Evolutionary conservation across 306 rosid genomes (phyloP).

Genomic region (Prunus mira): DNA sequence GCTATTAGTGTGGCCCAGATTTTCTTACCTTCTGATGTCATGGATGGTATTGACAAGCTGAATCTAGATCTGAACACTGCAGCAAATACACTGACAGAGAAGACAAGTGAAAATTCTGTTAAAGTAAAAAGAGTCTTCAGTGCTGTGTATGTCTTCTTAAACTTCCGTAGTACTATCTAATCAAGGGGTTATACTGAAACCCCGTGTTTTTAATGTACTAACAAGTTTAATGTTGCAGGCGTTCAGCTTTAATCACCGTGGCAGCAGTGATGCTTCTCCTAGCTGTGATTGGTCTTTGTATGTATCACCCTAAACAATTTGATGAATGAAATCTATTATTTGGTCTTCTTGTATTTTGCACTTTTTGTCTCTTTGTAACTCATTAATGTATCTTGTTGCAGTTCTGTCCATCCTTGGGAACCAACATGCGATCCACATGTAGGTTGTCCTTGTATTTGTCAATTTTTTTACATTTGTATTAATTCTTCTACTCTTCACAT

Average conservation of each 20-base stretch:
- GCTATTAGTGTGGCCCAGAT: constrained; percentile 70
- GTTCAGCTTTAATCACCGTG: constrained; percentile 60
- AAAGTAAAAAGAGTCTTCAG: constrained; percentile 62
- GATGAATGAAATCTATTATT: constrained; percentile 3
- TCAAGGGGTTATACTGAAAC: constrained; percentile 3
- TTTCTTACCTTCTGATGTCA: constrained; percentile 73
- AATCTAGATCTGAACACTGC: constrained; percentile 70
- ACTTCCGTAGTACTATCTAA: constrained; percentile 9
- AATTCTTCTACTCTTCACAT: not conserved
- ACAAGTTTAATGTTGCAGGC: constrained; percentile 47
- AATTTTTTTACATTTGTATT: constrained; percentile 1
- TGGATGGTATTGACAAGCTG: constrained; percentile 75
- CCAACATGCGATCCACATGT: constrained; percentile 89
- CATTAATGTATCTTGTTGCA: constrained; percentile 38
- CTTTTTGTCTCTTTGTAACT: constrained; percentile 19
- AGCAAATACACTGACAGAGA: constrained; percentile 62
- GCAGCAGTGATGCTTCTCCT: constrained; percentile 85
- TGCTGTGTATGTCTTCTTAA: constrained; percentile 59
- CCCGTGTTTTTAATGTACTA: constrained; percentile 22
- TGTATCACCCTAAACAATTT: constrained; percentile 20
- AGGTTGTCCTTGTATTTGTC: constrained; percentile 30
- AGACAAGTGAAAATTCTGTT: constrained; percentile 64
- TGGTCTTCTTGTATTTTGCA: not conserved
- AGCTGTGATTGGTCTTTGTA: constrained; percentile 81
- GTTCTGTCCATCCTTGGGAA: constrained; percentile 75